Conservation (phyloP, 352 stramenopile genomes). For the Pythium catenulatum region DNA sequence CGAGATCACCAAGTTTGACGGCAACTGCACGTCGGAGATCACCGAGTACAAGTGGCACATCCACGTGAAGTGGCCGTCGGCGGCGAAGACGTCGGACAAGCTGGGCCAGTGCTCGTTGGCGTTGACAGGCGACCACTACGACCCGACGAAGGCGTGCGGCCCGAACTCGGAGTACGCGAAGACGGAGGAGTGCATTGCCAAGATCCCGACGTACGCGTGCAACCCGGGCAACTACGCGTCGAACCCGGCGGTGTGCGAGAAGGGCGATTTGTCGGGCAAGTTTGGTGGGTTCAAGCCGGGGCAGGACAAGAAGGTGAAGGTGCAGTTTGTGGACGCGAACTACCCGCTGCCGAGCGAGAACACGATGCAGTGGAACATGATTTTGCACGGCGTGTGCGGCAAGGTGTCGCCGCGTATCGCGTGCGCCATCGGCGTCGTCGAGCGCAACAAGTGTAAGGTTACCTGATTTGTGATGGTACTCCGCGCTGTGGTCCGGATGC, state of each 20-base stretch:
- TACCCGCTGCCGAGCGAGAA: conserved; percentile 56
- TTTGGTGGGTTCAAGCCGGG: conserved; percentile 54
- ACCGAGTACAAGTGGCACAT: conserved; percentile 55
- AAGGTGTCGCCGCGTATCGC: conserved; percentile 60
- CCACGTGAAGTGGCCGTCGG: conserved; percentile 59
- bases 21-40: conserved; percentile 45
- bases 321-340: conserved; percentile 53
- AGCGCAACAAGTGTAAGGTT: no score
- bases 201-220: neutral
- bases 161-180: no score
- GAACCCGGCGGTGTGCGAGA: conserved; percentile 52
- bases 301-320: conserved; percentile 26
- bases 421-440: conserved; percentile 52
- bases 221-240: conserved; percentile 45
- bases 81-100: conserved; percentile 60
- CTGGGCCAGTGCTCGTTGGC: conserved; percentile 66
- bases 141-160: conserved; percentile 67
- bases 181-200: no score
- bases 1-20: conserved; percentile 41
- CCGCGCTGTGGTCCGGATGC: no score
- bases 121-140: conserved; percentile 75
- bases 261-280: conserved; percentile 65
- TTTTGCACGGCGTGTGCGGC: conserved; percentile 63
- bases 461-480: no score
- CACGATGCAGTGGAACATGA: conserved; percentile 63